Conservation (phyloP, 1,284 basidiomycete species). For the Papiliotrema terrestris region DNA sequence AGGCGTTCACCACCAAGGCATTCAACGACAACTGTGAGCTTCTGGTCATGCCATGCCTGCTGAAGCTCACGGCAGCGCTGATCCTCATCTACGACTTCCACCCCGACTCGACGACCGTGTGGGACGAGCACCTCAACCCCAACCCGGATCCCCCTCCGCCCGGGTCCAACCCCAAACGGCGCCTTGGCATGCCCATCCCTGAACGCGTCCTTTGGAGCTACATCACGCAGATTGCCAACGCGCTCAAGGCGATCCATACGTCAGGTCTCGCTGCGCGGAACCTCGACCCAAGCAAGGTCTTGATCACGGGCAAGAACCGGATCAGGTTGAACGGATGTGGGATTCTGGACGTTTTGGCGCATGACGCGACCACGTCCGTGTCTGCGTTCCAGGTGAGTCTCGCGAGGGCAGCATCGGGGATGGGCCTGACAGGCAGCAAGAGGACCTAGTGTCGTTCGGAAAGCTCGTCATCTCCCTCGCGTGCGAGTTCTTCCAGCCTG, state of each 20-base stretch:
- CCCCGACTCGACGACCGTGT: constrained; percentile 77
- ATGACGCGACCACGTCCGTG: constrained; percentile 65
- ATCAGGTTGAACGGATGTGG: constrained; percentile 78
- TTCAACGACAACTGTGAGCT: constrained; percentile 87
- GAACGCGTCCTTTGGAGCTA: constrained; percentile 94
- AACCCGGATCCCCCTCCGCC: constrained; percentile 39
- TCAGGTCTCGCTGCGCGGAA: constrained; percentile 76
- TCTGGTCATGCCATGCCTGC: not conserved
- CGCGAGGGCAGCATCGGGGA: not conserved
- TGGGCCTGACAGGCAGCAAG: constrained; percentile 56
- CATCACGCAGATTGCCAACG: constrained; percentile 82
- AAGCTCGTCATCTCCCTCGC: constrained; percentile 78
- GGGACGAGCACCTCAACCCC: constrained; percentile 59
- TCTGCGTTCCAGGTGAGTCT: constrained; percentile 55
- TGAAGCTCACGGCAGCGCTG: constrained; percentile 59
- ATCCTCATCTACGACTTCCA: constrained; percentile 92
- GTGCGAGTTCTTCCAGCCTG: constrained; percentile 52
- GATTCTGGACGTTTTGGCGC: constrained; percentile 75
- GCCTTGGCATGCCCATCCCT: constrained; percentile 53
- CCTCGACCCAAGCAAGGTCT: constrained; percentile 81
- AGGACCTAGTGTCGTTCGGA: constrained; percentile 84
- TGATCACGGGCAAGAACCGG: constrained; percentile 88
- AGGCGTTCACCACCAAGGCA: constrained; percentile 92
- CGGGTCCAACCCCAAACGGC: constrained; percentile 10
- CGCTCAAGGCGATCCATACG: constrained; percentile 80